phyloP scores from a whole-genome alignment of 345 rosid genomes.

The Hirschfeldia incana region DNA sequence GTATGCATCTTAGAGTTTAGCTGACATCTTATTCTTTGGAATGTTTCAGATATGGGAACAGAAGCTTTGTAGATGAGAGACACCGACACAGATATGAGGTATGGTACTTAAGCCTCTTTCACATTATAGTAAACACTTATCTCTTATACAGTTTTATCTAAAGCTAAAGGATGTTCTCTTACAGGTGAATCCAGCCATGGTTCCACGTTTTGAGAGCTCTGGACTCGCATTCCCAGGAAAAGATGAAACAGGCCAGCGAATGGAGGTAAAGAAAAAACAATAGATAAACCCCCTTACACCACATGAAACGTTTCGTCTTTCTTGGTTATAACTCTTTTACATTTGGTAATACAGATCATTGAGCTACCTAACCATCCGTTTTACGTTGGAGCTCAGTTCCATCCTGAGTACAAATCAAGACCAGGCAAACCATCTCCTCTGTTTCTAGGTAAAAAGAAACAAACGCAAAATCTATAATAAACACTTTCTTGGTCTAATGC shows the following conservation, averaged over 20 bases:
- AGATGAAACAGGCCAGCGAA: slow-evolving; percentile 80
- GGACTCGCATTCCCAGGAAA: slow-evolving; percentile 89
- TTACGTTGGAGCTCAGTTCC: slow-evolving; percentile 84
- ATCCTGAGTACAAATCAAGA: slow-evolving; percentile 95
- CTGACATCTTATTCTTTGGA: neutral
- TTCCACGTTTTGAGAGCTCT: slow-evolving; percentile 62
- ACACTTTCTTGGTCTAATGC: neutral
- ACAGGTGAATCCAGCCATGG: slow-evolving; percentile 92
- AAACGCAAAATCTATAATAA: neutral
- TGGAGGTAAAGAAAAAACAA: slow-evolving; percentile 60
- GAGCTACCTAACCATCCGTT: slow-evolving; percentile 76
- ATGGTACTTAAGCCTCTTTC: neutral
- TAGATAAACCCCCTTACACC: neutral
- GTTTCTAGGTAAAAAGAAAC: slow-evolving; percentile 63
- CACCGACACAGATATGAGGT: slow-evolving; percentile 99
- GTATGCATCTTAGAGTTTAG: slow-evolving; percentile 12
- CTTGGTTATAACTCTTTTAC: slow-evolving; percentile 5
- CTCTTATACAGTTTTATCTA: neutral
- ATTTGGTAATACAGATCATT: slow-evolving; percentile 52
- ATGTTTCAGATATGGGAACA: slow-evolving; percentile 68
- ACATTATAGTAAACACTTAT: neutral
- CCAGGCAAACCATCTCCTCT: slow-evolving; percentile 90
- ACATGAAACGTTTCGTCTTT: neutral
- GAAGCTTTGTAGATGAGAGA: slow-evolving; percentile 73
- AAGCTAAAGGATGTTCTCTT: slow-evolving; percentile 7